These are phyloP conservation scores for Nicotiana benthamiana DNA, from an alignment of 257 asterid species.

Conservation along the genomic window DNA sequence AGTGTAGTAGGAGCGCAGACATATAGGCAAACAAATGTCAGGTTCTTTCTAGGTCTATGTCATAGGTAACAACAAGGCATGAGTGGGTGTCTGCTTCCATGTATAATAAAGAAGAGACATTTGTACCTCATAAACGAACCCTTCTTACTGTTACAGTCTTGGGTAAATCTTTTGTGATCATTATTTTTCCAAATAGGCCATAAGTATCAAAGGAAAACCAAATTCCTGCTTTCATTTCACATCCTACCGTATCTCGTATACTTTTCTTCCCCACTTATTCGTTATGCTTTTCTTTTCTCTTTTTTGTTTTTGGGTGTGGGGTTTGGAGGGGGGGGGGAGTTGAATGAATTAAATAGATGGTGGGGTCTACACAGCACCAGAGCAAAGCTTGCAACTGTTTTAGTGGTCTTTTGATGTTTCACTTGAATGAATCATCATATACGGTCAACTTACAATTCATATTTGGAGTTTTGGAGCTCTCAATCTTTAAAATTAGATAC, in stretches of 20 bases:
- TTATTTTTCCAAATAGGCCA: neutral
- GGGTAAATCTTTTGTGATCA: neutral
- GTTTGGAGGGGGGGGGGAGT: too few species aligned
- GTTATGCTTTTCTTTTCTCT: neutral
- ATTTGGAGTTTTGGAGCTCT: neutral
- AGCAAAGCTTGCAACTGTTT: conserved; percentile 30
- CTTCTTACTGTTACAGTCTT: neutral
- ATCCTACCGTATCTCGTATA: conserved; percentile 13
- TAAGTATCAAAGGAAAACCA: neutral
- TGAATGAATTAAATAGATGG: conserved; percentile 19
- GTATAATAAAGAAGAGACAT: conserved; percentile 62
- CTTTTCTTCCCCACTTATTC: conserved; percentile 16
- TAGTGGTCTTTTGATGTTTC: conserved; percentile 59
- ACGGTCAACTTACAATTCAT: neutral
- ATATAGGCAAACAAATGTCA: conserved; percentile 14
- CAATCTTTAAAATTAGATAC: too few species aligned
- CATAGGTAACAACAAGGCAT: conserved; percentile 31
- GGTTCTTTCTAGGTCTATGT: conserved; percentile 16
- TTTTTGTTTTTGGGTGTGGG: too few species aligned
- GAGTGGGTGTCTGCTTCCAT: conserved; percentile 27
- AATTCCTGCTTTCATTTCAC: conserved; percentile 11
- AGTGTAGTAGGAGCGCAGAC: neutral
- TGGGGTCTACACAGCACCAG: conserved; percentile 33
- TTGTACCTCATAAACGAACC: conserved; percentile 21
- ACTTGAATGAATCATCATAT: conserved; percentile 35